Evolutionary conservation across 139 green algal genomes (phyloP).

Genomic region (Asterochloris sp.): DNA sequence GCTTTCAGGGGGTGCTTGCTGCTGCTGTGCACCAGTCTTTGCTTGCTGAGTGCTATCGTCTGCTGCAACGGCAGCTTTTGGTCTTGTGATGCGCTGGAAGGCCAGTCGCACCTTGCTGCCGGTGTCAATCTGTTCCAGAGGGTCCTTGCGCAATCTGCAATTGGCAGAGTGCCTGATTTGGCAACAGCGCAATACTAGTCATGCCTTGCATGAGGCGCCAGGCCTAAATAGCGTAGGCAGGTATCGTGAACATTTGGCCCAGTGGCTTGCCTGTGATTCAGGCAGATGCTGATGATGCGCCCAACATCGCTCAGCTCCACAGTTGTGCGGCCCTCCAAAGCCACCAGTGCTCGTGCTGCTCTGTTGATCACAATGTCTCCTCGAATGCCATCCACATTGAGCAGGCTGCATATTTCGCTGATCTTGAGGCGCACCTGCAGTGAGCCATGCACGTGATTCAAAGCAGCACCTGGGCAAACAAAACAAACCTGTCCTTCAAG

Average conservation of each 20-base stretch:
- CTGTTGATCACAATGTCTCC: conserved; percentile 89
- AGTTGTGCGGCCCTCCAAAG: conserved; percentile 66
- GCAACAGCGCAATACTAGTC: no score
- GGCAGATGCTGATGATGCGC: conserved; percentile 68
- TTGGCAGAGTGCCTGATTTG: neutral
- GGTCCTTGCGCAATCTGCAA: conserved; percentile 84
- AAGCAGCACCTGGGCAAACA: no score
- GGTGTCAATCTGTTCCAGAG: conserved; percentile 86
- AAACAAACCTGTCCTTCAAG: no score
- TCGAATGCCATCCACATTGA: conserved; percentile 90
- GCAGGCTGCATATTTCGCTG: conserved; percentile 75
- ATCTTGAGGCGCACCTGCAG: conserved; percentile 71
- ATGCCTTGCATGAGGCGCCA: neutral
- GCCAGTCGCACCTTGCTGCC: conserved; percentile 78
- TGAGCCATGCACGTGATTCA: no score
- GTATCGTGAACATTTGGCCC: neutral
- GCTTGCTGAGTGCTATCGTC: conserved; percentile 22
- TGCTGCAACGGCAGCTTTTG: conserved; percentile 40
- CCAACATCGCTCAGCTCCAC: conserved; percentile 76
- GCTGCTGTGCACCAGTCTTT: neutral
- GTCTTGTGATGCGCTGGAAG: conserved; percentile 66
- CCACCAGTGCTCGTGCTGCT: conserved; percentile 74
- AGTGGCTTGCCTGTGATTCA: conserved; percentile 74
- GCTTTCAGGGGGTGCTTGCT: neutral
- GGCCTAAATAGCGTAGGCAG: neutral